phyloP scores from a whole-genome alignment of 352 stramenopile species.

The Lagenidium giganteum region DNA sequence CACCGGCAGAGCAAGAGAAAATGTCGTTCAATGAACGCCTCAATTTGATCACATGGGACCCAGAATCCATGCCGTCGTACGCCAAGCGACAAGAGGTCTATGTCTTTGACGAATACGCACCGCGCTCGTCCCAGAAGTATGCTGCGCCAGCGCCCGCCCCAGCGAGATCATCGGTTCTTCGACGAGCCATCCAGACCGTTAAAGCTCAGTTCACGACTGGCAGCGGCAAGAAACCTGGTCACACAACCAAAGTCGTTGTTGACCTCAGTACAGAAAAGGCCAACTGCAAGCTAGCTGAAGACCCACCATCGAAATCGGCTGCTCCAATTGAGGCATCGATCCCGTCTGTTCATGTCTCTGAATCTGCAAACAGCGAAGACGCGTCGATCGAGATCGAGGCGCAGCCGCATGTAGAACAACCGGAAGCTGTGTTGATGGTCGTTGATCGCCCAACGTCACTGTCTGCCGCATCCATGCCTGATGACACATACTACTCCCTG shows the following conservation, averaged over 20 bases:
- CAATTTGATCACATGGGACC: conserved; percentile 30
- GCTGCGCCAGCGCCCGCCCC: neutral
- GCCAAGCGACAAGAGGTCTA: conserved; percentile 19
- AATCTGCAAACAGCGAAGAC: no score
- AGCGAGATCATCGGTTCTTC: conserved; percentile 1
- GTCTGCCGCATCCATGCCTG: no score
- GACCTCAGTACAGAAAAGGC: neutral
- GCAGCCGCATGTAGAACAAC: neutral
- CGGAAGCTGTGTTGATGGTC: conserved; percentile 12
- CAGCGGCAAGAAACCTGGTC: conserved; percentile 7
- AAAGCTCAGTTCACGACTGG: conserved; percentile 17
- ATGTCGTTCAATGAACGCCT: conserved; percentile 33
- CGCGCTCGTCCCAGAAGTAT: conserved; percentile 2
- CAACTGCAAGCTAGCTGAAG: no score
- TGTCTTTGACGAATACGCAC: conserved; percentile 25
- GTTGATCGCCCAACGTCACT: no score
- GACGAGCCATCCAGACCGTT: conserved; percentile 14
- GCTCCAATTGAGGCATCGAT: no score
- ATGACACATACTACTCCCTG: no score
- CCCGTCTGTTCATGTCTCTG: no score
- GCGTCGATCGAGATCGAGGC: conserved; percentile 1
- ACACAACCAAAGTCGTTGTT: neutral
- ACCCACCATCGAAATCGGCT: no score
- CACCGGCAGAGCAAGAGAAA: neutral
- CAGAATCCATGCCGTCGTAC: conserved; percentile 18